These are phyloP conservation scores for Alectoria sarmentosa DNA, from an alignment of 495 filamentous ascomycete species.

Conservation along the genomic window DNA sequence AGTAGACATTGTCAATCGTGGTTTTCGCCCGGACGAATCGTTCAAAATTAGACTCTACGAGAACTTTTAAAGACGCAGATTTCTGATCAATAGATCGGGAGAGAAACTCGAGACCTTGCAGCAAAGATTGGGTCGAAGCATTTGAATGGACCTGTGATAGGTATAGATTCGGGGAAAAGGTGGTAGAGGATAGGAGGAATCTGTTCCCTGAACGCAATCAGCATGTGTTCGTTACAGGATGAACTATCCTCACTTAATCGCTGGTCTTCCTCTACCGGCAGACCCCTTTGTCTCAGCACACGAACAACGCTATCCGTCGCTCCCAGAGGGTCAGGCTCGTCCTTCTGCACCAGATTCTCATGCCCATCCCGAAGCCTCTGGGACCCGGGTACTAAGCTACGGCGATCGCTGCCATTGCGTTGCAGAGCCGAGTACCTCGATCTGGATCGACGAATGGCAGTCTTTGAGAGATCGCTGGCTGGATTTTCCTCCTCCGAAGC, in stretches of 20 bases:
- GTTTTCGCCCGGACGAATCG: constrained; percentile 93
- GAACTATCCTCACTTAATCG: constrained; percentile 54
- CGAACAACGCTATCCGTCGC: constrained; percentile 75
- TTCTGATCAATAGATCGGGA: constrained; percentile 93
- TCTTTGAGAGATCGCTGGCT: constrained; percentile 40
- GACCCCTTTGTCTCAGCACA: constrained; percentile 62
- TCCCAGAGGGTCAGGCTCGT: constrained; percentile 88
- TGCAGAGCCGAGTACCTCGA: constrained; percentile 82
- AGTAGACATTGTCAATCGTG: constrained; percentile 96
- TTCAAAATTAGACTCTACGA: constrained; percentile 97
- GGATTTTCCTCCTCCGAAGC: constrained; percentile 55
- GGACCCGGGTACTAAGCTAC: constrained; percentile 58
- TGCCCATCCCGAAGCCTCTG: constrained; percentile 59
- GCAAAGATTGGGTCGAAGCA: constrained; percentile 70
- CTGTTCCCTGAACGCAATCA: constrained; percentile 57
- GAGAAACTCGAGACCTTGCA: constrained; percentile 72
- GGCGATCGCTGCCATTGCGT: constrained; percentile 57
- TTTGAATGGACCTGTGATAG: constrained; percentile 83
- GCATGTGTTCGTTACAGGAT: constrained; percentile 3
- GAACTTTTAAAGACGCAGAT: constrained; percentile 85
- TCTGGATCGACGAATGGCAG: constrained; percentile 51
- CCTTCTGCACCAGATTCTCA: constrained; percentile 72
- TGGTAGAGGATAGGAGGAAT: constrained; percentile 89
- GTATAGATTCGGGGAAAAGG: constrained; percentile 87
- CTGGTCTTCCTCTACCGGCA: constrained; percentile 80